Conservation (phyloP, 2,329 filamentous ascomycete genomes). For the Phoma sp. region DNA sequence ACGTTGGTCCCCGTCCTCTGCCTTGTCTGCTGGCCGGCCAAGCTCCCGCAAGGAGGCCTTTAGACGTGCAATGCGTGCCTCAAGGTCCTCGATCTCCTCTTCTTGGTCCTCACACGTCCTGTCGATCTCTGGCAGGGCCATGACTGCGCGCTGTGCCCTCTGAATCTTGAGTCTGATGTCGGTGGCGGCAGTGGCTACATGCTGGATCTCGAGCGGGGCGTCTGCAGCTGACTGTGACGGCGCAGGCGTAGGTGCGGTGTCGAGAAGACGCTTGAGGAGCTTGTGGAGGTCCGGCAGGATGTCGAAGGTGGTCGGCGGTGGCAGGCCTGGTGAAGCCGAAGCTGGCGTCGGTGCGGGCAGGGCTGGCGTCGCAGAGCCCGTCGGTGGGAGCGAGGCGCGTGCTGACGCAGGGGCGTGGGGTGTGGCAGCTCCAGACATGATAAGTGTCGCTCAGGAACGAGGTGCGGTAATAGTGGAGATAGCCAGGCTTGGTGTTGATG, state of each 20-base stretch:
- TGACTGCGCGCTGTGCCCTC: constrained; percentile 73
- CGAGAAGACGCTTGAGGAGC: constrained; percentile 77
- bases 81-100: constrained; percentile 71
- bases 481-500: constrained; percentile 30
- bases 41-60: constrained; percentile 50
- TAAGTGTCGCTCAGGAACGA: constrained; percentile 16
- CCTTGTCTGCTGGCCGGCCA: constrained; percentile 31
- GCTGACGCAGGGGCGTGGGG: constrained; percentile 43
- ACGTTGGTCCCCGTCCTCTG: constrained; percentile 42
- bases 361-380: constrained; percentile 39
- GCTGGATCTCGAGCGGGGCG: constrained; percentile 69
- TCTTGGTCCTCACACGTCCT: constrained; percentile 73
- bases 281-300: constrained; percentile 81
- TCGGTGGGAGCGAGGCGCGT: constrained; percentile 43
- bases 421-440: constrained; percentile 45
- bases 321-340: constrained; percentile 65
- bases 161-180: constrained; percentile 83
- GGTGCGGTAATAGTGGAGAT: constrained; percentile 8
- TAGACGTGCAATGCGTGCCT: constrained; percentile 69
- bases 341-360: constrained; percentile 28
- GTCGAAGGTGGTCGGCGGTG: constrained; percentile 84
- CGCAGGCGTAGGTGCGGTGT: constrained; percentile 39
- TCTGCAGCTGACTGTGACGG: constrained; percentile 37
- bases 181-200: constrained; percentile 80
- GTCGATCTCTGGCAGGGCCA: constrained; percentile 73